A percentile compares a stretch with the other conserved stretches of the same genome.
Evolutionary conservation across 495 filamentous ascomycete genomes (phyloP).

Genomic region (Penicillium pancosmium): DNA sequence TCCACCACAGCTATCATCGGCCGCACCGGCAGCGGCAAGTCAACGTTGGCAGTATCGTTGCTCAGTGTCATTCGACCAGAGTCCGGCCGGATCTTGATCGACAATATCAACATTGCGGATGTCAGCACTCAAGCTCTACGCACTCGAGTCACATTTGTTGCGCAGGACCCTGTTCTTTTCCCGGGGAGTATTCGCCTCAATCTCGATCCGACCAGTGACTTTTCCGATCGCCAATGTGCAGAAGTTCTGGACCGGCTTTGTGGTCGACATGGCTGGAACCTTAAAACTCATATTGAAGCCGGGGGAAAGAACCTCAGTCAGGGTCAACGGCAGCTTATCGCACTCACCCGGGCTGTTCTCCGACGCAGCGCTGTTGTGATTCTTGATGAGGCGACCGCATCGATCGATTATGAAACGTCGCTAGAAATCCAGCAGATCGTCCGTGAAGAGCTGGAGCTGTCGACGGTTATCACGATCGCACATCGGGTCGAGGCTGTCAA

Average conservation of each 20-base stretch:
- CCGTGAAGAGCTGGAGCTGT: constrained; percentile 70
- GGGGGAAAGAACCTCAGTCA: constrained; percentile 62
- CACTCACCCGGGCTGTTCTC: constrained; percentile 59
- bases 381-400: constrained; percentile 84
- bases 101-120: constrained; percentile 60
- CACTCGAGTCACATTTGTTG: constrained; percentile 61
- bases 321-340: constrained; percentile 65
- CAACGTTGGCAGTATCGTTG: constrained; percentile 64
- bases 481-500: constrained; percentile 81
- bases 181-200: constrained; percentile 61
- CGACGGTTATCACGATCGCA: constrained; percentile 86
- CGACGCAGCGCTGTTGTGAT: constrained; percentile 62
- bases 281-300: constrained; percentile 57
- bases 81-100: constrained; percentile 58
- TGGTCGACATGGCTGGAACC: constrained; percentile 53
- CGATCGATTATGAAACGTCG: constrained; percentile 79
- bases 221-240: constrained; percentile 52
- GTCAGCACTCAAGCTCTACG: constrained; percentile 63
- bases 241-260: constrained; percentile 55
- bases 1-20: constrained; percentile 67
- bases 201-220: constrained; percentile 54
- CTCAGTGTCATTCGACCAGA: constrained; percentile 60
- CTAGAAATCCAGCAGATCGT: constrained; percentile 75
- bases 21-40: constrained; percentile 69
- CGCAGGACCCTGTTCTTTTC: constrained; percentile 67